A percentile compares a stretch with the other conserved stretches of the same genome.
These are phyloP conservation scores for Ceratocystis eucalypticola DNA, from an alignment of 2,329 filamentous ascomycete genomes.

Conservation along the genomic window DNA sequence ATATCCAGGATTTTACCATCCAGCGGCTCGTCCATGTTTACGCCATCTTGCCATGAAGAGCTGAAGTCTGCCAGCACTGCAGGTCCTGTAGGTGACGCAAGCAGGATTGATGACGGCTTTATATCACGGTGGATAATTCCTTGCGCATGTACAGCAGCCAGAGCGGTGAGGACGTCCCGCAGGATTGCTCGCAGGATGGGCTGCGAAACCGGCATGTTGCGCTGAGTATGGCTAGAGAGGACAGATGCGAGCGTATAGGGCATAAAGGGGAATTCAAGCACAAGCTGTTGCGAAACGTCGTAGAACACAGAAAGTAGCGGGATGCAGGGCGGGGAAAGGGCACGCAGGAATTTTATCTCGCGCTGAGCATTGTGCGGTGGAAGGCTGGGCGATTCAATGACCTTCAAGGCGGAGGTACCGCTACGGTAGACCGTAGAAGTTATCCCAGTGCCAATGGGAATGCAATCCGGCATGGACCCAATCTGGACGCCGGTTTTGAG, in stretches of 20 bases:
- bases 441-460: slow-evolving; percentile 49
- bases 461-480: slow-evolving; percentile 40
- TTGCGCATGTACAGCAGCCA: slow-evolving; percentile 55
- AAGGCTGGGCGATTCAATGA: slow-evolving; percentile 61
- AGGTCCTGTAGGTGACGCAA: slow-evolving; percentile 52
- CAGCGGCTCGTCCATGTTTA: slow-evolving; percentile 49
- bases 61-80: slow-evolving; percentile 84
- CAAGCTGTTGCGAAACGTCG: slow-evolving; percentile 54
- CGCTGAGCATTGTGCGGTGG: slow-evolving; percentile 72
- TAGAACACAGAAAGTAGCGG: slow-evolving; percentile 60
- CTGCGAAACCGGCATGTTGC: slow-evolving; percentile 19
- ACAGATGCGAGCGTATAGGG: slow-evolving; percentile 58
- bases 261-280: slow-evolving; percentile 77
- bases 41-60: slow-evolving; percentile 52
- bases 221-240: slow-evolving; percentile 32
- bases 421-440: slow-evolving; percentile 75
- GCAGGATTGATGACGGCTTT: slow-evolving; percentile 80
- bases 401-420: slow-evolving; percentile 57
- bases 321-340: slow-evolving; percentile 45
- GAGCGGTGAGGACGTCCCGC: slow-evolving; percentile 53
- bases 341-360: slow-evolving; percentile 60
- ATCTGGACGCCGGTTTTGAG: slow-evolving; percentile 33
- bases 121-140: slow-evolving; percentile 86
- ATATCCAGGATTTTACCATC: slow-evolving; percentile 76
- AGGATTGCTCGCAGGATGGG: slow-evolving; percentile 34